Base-by-base conservation (phyloP, 2,329 filamentous ascomycete species). In the Sarocladium oryzae region DNA sequence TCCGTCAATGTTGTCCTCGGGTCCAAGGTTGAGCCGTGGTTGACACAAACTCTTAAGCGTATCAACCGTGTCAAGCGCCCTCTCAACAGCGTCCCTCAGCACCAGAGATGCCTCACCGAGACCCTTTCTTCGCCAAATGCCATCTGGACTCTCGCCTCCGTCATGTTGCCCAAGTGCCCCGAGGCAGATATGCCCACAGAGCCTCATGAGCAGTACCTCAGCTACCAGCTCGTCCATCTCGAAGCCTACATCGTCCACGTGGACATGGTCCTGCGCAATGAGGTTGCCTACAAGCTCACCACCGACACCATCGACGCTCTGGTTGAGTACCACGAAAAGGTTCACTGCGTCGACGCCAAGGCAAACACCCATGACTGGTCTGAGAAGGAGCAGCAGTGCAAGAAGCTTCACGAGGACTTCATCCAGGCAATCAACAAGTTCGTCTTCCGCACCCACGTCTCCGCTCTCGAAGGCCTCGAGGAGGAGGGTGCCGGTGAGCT, bases 181-280 rank as follows among this genome's bases (percentile, higher is more conserved):
- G 88, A 96, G 62, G 73, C 88, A 36, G 88, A 96, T 61, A 78
- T 96, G 66, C 83, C 82, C 69, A 85, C 85, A 69, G 89, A 96
- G 41, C 76, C 95, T 57, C 78, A 92, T 58, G 90, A 96, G 71
- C 88, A 88, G 56, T 74, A 96, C 56, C 89, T 88, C 79, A 95
- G 95, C 79, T 93, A 92, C 71, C 87, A 95, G 74, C 81, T 96
- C 65, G 76, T 96, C 64, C 89, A 96, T 67, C 76, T 97, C 61
- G 91, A 97, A 73, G 93, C 93, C 50, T 99, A 99, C 69, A 92
- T 97, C 61, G 93, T 99, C 55, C 92, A 97, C 70, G 90, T 99
- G 70, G 93, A 99, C 75, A 96, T 97, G 90, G 92, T 99, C 54
- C 83, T 95, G 63, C 87, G 91, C 70, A 93, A 95, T 68, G 93